Percentiles rank a stretch among this genome's conserved stretches.
phyloP scores from a whole-genome alignment of 2,329 filamentous ascomycete genomes.

The Rhynchosporium secalis region DNA sequence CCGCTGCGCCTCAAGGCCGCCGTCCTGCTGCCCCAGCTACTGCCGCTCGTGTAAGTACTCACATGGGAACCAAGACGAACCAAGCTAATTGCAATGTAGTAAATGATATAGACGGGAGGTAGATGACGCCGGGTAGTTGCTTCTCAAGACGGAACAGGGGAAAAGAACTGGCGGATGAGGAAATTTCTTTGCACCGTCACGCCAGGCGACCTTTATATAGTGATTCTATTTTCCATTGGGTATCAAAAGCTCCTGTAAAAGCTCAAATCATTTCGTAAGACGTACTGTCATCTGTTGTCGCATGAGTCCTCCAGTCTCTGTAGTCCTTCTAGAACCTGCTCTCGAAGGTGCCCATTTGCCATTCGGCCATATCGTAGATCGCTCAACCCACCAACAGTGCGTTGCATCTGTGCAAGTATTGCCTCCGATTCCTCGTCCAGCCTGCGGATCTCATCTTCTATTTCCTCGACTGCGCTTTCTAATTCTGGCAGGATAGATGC shows the following conservation, averaged over 20 bases:
- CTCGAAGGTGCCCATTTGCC: conserved; percentile 60
- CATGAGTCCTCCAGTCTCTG: conserved; percentile 53
- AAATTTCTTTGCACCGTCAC: conserved; percentile 13
- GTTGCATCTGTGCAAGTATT: conserved; percentile 61
- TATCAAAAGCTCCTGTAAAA: conserved; percentile 31
- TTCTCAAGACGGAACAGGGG: conserved; percentile 13
- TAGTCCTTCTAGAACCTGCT: conserved; percentile 68
- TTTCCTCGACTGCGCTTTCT: conserved; percentile 61
- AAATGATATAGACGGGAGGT: not conserved
- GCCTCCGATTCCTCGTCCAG: conserved; percentile 64
- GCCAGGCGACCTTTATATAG: conserved; percentile 26
- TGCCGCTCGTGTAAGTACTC: conserved; percentile 32
- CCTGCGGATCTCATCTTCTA: conserved; percentile 67
- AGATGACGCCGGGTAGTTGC: not conserved
- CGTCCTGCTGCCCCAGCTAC: conserved; percentile 29
- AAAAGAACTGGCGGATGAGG: conserved; percentile 13
- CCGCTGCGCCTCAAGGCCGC: conserved; percentile 17
- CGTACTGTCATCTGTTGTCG: conserved; percentile 23
- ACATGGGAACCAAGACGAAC: conserved; percentile 30
- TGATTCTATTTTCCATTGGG: conserved; percentile 35
- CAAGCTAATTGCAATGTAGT: conserved; percentile 24
- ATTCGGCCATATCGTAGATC: conserved; percentile 81
- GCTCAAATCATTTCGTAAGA: not conserved
- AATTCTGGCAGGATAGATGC: conserved; percentile 67
- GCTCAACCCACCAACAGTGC: conserved; percentile 71